These are phyloP conservation scores for Miscanthus sacchariflorus DNA, from an alignment of 202 grass and related monocot genomes.

Conservation along the genomic window DNA sequence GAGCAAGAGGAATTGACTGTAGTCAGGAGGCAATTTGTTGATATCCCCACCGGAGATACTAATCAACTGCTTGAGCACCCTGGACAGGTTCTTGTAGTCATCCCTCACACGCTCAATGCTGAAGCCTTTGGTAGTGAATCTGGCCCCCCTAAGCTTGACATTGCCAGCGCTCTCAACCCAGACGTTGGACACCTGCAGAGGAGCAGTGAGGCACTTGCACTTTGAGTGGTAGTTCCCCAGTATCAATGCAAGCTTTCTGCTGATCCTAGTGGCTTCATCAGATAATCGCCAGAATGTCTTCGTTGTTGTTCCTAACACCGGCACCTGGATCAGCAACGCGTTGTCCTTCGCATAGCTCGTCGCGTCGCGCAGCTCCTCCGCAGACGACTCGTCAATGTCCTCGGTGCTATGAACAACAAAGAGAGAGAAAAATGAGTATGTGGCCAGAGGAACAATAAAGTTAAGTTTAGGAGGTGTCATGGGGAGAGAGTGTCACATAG, in stretches of 20 bases:
- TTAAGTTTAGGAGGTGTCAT: too few relatives aligned
- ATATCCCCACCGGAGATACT: not conserved
- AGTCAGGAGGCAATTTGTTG: slow-evolving; percentile 10
- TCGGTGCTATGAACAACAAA: not conserved
- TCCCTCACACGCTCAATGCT: slow-evolving; percentile 10
- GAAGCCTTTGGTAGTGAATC: not conserved
- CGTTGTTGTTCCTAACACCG: not conserved
- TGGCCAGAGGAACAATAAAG: not conserved
- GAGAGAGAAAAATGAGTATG: not conserved
- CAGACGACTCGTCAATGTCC: slow-evolving; percentile 40
- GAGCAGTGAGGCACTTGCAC: slow-evolving; percentile 15
- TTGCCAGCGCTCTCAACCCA: not conserved
- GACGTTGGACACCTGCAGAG: slow-evolving; percentile 29
- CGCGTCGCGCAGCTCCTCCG: not conserved
- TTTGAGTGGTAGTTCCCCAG: not conserved
- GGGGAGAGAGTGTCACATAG: too few relatives aligned
- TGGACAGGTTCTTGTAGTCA: slow-evolving; percentile 21
- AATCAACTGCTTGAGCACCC: not conserved
- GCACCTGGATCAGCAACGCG: slow-evolving; percentile 30
- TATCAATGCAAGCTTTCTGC: slow-evolving; percentile 29
- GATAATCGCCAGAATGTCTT: slow-evolving; percentile 28
- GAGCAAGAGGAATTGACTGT: not conserved
- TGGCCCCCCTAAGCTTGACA: not conserved
- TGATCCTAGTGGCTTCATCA: slow-evolving; percentile 32
- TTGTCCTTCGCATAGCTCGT: not conserved